phyloP scores from a whole-genome alignment of 2,329 filamentous ascomycete species.

The Fusarium succisae region DNA sequence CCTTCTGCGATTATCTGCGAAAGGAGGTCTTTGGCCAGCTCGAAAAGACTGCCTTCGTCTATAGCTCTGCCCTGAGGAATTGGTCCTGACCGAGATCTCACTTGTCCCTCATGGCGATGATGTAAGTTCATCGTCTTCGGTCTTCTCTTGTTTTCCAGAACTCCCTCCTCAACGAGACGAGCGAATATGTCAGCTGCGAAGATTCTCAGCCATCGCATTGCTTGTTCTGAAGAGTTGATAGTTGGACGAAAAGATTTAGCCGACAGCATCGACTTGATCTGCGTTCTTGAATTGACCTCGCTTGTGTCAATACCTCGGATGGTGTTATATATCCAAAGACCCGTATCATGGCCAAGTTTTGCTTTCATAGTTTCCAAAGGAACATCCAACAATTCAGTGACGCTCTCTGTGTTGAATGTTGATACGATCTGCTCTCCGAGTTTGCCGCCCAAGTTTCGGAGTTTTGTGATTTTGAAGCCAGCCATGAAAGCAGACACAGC shows the following conservation, averaged over 20 bases:
- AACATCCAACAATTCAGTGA: constrained; percentile 78
- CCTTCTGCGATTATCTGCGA: constrained; percentile 82
- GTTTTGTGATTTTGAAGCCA: constrained; percentile 92
- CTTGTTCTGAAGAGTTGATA: constrained; percentile 82
- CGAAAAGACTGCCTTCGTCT: constrained; percentile 76
- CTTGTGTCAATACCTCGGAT: constrained; percentile 87
- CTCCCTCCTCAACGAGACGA: constrained; percentile 88
- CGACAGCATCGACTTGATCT: constrained; percentile 97
- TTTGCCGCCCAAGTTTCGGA: constrained; percentile 94
- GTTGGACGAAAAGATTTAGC: constrained; percentile 93
- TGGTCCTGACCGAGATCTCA: constrained; percentile 76
- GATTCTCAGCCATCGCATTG: constrained; percentile 85
- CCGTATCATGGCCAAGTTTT: constrained; percentile 84
- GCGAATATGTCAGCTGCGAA: constrained; percentile 93
- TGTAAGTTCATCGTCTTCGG: constrained; percentile 89
- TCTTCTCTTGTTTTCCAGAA: constrained; percentile 84
- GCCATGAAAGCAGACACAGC: constrained; percentile 82
- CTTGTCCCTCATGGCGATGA: constrained; percentile 78
- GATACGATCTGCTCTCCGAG: constrained; percentile 85
- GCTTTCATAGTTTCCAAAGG: constrained; percentile 79
- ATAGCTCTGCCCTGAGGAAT: constrained; percentile 81
- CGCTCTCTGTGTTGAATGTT: constrained; percentile 81
- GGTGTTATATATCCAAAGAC: constrained; percentile 83
- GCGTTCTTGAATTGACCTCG: constrained; percentile 89
- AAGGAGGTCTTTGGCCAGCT: constrained; percentile 79